Conservation (phyloP, 176 grass and related monocot species). For the Carex myosuroides region DNA sequence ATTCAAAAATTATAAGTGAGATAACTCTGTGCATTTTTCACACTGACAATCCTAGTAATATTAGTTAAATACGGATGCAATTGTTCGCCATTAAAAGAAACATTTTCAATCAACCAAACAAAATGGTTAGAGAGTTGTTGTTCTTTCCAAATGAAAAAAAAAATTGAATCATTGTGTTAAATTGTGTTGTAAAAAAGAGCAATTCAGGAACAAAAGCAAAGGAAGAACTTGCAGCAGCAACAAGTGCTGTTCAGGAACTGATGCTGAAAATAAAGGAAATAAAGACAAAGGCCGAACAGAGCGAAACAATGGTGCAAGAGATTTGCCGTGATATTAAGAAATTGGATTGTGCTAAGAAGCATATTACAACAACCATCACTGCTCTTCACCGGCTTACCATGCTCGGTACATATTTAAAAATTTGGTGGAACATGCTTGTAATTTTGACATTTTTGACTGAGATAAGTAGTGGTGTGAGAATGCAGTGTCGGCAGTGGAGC, state of each 20-base stretch:
- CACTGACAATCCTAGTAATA: neutral
- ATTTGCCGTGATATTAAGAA: slow-evolving; percentile 98
- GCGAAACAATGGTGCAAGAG: slow-evolving; percentile 99
- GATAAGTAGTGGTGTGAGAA: neutral
- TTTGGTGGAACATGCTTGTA: neutral
- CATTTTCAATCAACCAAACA: neutral
- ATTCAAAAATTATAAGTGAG: neutral
- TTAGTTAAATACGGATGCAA: neutral
- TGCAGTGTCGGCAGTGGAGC: slow-evolving; percentile 90
- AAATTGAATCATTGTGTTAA: slow-evolving; percentile 10
- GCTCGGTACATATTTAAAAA: slow-evolving; percentile 55
- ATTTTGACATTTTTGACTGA: slow-evolving; percentile 10
- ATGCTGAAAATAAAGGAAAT: slow-evolving; percentile 98
- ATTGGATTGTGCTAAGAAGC: slow-evolving; percentile 90
- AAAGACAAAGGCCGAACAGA: slow-evolving; percentile 89
- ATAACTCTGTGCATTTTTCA: neutral
- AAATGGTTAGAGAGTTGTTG: neutral
- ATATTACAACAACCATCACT: slow-evolving; percentile 96
- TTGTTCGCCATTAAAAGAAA: neutral
- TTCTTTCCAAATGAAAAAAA: neutral
- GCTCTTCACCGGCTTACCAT: slow-evolving; percentile 98
- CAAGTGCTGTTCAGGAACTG: slow-evolving; percentile 95
- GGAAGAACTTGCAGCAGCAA: slow-evolving; percentile 97
- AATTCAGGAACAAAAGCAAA: slow-evolving; percentile 98
- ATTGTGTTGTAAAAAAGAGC: slow-evolving; percentile 48